A percentile compares a stretch with the other conserved stretches of the same genome.
Evolutionary conservation across 805 yeast species (phyloP).

Genomic region (Ogataea nonfermentans): DNA sequence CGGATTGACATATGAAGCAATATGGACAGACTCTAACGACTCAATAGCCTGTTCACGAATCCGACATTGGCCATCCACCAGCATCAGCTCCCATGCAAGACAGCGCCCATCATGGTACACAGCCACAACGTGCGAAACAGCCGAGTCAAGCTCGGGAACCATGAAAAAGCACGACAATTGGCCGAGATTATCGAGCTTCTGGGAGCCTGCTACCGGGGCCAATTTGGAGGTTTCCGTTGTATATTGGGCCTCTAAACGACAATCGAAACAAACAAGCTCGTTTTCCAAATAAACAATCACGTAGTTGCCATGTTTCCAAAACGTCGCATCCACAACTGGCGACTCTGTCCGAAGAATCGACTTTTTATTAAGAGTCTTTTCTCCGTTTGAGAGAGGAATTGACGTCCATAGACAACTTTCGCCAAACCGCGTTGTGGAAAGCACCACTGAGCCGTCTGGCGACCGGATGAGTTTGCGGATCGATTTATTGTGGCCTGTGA

Average conservation of each 20-base stretch:
- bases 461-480: conserved; percentile 67
- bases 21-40: conserved; percentile 30
- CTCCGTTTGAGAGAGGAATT: conserved; percentile 25
- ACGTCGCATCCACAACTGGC: conserved; percentile 47
- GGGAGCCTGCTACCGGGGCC: conserved; percentile 23
- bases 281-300: conserved; percentile 46
- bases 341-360: conserved; percentile 42
- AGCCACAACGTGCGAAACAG: conserved; percentile 46
- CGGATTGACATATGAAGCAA: conserved; percentile 59
- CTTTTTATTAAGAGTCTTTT: conserved; percentile 34
- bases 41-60: conserved; percentile 29
- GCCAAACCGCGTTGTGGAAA: conserved; percentile 60
- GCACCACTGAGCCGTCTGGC: conserved; percentile 56
- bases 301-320: conserved; percentile 46
- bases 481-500: conserved; percentile 86
- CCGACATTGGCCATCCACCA: conserved; percentile 29
- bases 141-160: conserved; percentile 34
- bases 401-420: conserved; percentile 65
- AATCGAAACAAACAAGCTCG: conserved; percentile 60
- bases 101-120: conserved; percentile 40
- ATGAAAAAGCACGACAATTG: conserved; percentile 32
- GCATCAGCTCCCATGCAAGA: conserved; percentile 42
- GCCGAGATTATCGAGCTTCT: conserved; percentile 6
- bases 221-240: conserved; percentile 23
- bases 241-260: conserved; percentile 33